Evolutionary conservation across 2,329 filamentous ascomycete species (phyloP).

Genomic region (Aotearoamyces nothofagi): DNA sequence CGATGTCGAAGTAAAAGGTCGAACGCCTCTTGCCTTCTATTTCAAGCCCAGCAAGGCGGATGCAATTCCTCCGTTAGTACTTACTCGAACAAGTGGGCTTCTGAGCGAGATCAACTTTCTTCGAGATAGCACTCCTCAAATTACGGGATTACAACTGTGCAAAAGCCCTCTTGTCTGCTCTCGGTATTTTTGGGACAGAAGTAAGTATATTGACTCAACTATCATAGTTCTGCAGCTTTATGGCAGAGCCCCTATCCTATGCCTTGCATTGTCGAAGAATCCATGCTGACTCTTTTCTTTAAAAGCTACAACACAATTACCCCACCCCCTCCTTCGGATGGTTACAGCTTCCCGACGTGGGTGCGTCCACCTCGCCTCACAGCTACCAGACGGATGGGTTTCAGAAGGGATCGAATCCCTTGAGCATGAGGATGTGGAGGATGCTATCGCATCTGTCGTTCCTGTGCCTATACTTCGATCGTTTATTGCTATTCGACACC

Average conservation of each 20-base stretch:
- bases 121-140: constrained; percentile 15
- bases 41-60: constrained; percentile 32
- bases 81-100: constrained; percentile 49
- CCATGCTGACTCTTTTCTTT: too few relatives aligned
- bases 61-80: constrained; percentile 32
- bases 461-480: constrained; percentile 39
- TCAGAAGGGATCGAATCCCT: constrained; percentile 29
- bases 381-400: constrained; percentile 30
- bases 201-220: too few relatives aligned
- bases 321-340: too few relatives aligned
- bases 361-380: constrained; percentile 31
- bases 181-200: constrained; percentile 23
- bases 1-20: constrained; percentile 37
- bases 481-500: constrained; percentile 42
- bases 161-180: constrained; percentile 30
- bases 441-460: constrained; percentile 40
- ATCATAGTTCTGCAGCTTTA: too few relatives aligned
- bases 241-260: too few relatives aligned
- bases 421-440: constrained; percentile 17
- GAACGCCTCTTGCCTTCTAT: constrained; percentile 41
- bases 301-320: too few relatives aligned
- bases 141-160: constrained; percentile 31
- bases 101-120: constrained; percentile 35
- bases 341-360: constrained; percentile 34
- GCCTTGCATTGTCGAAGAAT: too few relatives aligned